Evolutionary conservation across 116 monocot species (phyloP).

Genomic region (Iris pallida): DNA sequence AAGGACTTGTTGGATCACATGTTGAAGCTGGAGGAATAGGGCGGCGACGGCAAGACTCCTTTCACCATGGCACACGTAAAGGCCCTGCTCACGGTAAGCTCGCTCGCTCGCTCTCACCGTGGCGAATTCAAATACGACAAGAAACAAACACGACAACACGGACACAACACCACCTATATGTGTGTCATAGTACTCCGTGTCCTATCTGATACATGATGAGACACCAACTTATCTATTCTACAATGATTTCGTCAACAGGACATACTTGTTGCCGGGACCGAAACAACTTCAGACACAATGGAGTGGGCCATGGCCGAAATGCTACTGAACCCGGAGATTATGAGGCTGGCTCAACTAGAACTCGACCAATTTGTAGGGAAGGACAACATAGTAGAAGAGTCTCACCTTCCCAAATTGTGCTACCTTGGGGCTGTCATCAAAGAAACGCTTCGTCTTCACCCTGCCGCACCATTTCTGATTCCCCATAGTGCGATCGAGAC

Average conservation of each 20-base stretch:
- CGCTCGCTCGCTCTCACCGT: too few relatives aligned
- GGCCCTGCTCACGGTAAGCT: too few relatives aligned
- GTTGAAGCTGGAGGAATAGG: background rate
- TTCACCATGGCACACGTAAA: too few relatives aligned
- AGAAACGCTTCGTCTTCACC: conserved; percentile 8
- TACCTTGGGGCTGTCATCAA: conserved; percentile 2
- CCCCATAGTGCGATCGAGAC: background rate
- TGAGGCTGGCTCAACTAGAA: background rate
- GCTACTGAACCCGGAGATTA: background rate
- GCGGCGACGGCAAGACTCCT: background rate
- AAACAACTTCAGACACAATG: background rate
- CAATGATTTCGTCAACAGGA: background rate
- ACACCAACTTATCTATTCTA: too few relatives aligned
- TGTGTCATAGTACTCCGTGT: too few relatives aligned
- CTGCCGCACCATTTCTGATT: background rate
- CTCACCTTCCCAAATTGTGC: conserved; percentile 3
- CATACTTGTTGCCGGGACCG: background rate
- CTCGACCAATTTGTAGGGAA: conserved; percentile 2
- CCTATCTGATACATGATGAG: too few relatives aligned
- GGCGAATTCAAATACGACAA: too few relatives aligned
- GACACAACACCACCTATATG: too few relatives aligned
- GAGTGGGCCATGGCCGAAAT: conserved; percentile 10
- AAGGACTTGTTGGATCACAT: conserved; percentile 6
- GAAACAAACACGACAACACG: too few relatives aligned
- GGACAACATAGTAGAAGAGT: background rate